These are phyloP conservation scores for Xerocomus brunneocitrinus DNA, from an alignment of 768 basidiomycete species.

Conservation along the genomic window DNA sequence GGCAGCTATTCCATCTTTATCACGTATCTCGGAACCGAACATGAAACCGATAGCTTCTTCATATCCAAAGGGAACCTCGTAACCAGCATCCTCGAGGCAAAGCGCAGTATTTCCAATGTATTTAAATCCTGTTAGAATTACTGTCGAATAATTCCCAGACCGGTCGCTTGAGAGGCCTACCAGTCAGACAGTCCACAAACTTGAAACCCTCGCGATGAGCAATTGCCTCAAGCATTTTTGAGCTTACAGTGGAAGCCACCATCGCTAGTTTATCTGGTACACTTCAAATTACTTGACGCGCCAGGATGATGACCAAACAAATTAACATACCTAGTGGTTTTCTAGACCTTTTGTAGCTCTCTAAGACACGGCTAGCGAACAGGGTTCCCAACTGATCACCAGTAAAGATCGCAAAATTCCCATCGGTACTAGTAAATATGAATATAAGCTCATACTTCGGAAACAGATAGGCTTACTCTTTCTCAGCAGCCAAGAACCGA, in stretches of 20 bases:
- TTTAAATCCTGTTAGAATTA: constrained; percentile 65
- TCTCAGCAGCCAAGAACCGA: constrained; percentile 75
- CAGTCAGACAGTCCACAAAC: constrained; percentile 83
- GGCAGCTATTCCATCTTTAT: constrained; percentile 87
- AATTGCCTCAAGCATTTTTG: constrained; percentile 82
- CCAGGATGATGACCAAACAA: constrained; percentile 30
- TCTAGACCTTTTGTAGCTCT: constrained; percentile 42
- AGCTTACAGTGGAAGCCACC: constrained; percentile 88
- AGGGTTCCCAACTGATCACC: constrained; percentile 78
- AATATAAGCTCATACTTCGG: not conserved
- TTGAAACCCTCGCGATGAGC: constrained; percentile 73
- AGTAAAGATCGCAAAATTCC: constrained; percentile 67
- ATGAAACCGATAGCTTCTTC: constrained; percentile 93
- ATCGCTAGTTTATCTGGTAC: constrained; percentile 63
- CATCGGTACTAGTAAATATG: constrained; percentile 28
- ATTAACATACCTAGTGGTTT: constrained; percentile 38
- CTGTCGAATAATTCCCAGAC: not conserved
- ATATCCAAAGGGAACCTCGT: constrained; percentile 75
- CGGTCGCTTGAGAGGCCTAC: constrained; percentile 30
- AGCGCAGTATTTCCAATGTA: constrained; percentile 84
- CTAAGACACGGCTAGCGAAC: constrained; percentile 45
- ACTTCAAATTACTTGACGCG: constrained; percentile 34
- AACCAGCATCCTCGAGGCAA: constrained; percentile 58
- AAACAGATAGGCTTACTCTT: constrained; percentile 38
- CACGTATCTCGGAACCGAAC: constrained; percentile 73